A percentile compares a stretch with the other conserved stretches of the same genome.
Conservation (phyloP, 148 eudicot genomes). For the Chenopodium suecicum region DNA sequence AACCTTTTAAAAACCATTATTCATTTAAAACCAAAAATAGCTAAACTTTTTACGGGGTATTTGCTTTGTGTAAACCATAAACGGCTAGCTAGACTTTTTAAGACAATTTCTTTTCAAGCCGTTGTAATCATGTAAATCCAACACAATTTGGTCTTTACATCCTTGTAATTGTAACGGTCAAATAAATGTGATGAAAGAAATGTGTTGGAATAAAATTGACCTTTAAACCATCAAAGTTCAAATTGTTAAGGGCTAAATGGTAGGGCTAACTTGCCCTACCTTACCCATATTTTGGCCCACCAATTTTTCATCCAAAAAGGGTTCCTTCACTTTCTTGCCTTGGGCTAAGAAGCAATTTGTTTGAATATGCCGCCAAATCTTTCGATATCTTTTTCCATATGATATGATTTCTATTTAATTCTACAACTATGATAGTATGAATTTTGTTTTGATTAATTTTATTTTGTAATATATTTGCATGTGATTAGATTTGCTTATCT, state of each 20-base stretch:
- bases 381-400: not conserved
- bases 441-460: not conserved
- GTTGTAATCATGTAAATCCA: not conserved
- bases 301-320: not conserved
- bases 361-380: conserved; percentile 9
- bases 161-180: conserved; percentile 19
- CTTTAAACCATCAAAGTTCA: not conserved
- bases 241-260: not conserved
- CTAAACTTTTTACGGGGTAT: too few relatives aligned
- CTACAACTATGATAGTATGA: not conserved
- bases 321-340: not conserved
- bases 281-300: conserved; percentile 1
- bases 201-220: not conserved
- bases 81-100: not conserved
- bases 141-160: not conserved
- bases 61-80: too few relatives aligned
- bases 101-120: not conserved
- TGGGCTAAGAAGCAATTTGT: not conserved
- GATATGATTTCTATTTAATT: not conserved
- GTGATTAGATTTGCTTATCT: not conserved
- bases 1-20: too few relatives aligned
- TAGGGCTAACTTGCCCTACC: conserved; percentile 4
- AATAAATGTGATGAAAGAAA: not conserved
- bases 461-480: not conserved
- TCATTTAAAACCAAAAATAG: too few relatives aligned